A percentile compares a stretch with the other conserved stretches of the same genome.
Conservation (phyloP, 2,329 filamentous ascomycete species). For the Penicillium sp. region DNA sequence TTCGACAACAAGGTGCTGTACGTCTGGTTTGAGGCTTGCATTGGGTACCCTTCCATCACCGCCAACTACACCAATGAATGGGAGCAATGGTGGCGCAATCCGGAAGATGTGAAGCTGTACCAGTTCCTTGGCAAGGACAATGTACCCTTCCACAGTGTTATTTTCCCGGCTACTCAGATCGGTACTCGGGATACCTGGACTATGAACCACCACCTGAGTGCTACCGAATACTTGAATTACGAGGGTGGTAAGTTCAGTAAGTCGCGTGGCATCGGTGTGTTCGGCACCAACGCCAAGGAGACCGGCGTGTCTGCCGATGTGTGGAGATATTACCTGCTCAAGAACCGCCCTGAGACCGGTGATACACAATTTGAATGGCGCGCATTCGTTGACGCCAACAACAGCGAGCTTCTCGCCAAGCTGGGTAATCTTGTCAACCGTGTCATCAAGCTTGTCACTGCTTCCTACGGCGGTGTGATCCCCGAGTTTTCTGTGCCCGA, state of each 20-base stretch:
- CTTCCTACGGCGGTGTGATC: constrained; percentile 60
- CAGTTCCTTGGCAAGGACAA: constrained; percentile 97
- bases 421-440: constrained; percentile 72
- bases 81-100: constrained; percentile 93
- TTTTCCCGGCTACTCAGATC: constrained; percentile 84
- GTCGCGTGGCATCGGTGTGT: constrained; percentile 83
- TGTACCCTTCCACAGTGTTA: constrained; percentile 82
- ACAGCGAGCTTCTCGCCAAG: constrained; percentile 78
- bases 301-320: constrained; percentile 81
- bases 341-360: constrained; percentile 77
- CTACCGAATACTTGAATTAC: constrained; percentile 87
- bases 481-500: constrained; percentile 42
- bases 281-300: constrained; percentile 83
- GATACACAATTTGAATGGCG: constrained; percentile 91
- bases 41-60: constrained; percentile 94
- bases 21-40: constrained; percentile 89
- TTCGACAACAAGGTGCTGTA: constrained; percentile 82
- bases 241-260: constrained; percentile 92
- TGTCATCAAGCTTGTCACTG: constrained; percentile 70
- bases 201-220: constrained; percentile 81
- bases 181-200: constrained; percentile 86
- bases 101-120: constrained; percentile 81
- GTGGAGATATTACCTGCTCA: constrained; percentile 90
- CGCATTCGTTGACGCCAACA: constrained; percentile 78
- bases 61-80: constrained; percentile 83